phyloP scores from a whole-genome alignment of 805 yeast genomes.

The baker's yeast (Saccharomyces cerevisiae) region DNA sequence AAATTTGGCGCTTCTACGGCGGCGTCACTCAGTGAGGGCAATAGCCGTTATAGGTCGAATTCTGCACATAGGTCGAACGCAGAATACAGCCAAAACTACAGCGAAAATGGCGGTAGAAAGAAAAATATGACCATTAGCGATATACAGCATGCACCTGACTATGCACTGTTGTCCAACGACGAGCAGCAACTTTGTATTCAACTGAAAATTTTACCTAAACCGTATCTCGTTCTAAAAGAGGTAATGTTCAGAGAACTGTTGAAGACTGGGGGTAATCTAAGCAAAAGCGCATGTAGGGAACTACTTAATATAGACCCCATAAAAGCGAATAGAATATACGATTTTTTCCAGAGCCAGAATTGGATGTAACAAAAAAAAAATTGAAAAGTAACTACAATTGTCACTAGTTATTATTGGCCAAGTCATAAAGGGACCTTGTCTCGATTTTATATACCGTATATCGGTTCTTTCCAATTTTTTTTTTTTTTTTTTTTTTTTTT shows the following conservation, averaged over 20 bases:
- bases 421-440: not conserved
- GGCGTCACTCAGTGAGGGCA: slow-evolving; percentile 14
- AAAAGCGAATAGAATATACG: slow-evolving; percentile 82
- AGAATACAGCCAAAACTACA: slow-evolving; percentile 22
- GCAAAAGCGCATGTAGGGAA: slow-evolving; percentile 80
- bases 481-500: not conserved
- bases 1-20: slow-evolving; percentile 35
- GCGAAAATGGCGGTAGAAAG: slow-evolving; percentile 31
- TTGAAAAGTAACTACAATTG: not conserved
- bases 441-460: not conserved
- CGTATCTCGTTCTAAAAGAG: slow-evolving; percentile 88
- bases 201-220: slow-evolving; percentile 81
- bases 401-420: no score
- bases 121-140: slow-evolving; percentile 48
- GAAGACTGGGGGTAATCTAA: slow-evolving; percentile 74
- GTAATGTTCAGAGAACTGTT: slow-evolving; percentile 79
- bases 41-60: slow-evolving; percentile 23
- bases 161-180: slow-evolving; percentile 72
- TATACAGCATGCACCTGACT: slow-evolving; percentile 73
- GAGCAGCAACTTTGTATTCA: slow-evolving; percentile 82
- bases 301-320: slow-evolving; percentile 74
- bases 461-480: not conserved
- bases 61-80: slow-evolving; percentile 23
- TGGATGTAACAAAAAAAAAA: slow-evolving; percentile 45
- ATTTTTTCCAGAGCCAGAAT: slow-evolving; percentile 84